Base-by-base conservation (phyloP, 176 grass and related monocot species). In the Alloteropsis semialata region DNA sequence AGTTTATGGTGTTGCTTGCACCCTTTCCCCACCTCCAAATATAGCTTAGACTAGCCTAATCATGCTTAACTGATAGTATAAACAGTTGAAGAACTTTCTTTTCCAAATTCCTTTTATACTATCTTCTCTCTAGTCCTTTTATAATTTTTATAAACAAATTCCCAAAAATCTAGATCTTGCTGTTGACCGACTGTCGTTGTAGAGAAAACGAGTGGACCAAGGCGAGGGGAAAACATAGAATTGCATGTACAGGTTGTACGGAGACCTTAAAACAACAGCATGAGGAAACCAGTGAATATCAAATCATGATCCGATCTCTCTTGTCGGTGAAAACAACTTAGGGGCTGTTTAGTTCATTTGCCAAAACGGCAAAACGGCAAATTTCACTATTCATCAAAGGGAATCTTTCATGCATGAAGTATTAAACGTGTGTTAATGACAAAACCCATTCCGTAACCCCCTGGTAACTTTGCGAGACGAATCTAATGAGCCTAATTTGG, bases 311-410 rank as follows among this genome's bases (percentile, higher is more conserved):
- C 54, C 75, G 37, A 80, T 39, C 67, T 66, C 16, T 49, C 54
- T 66, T 58, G 81, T 80, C 68, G 68, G 81, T 80, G 75, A 84
- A 88, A 84, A 65, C 66, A 66, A 65, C 49, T 41, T n/a, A n/a
- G n/a, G n/a, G n/a, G n/a, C n/a, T n/a, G n/a, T n/a, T n/a, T n/a
- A n/a, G n/a, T n/a, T n/a, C n/a, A n/a, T n/a, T n/a, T n/a, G n/a
- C n/a, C n/a, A n/a, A n/a, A n/a, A n/a, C n/a, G n/a, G n/a, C n/a
- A n/a, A n/a, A n/a, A n/a, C n/a, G n/a, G n/a, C n/a, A n/a, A n/a
- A n/a, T n/a, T n/a, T n/a, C n/a, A n/a, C n/a, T n/a, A n/a, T n/a
- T n/a, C n/a, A n/a, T n/a, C n/a, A n/a, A n/a, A n/a, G n/a, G n/a
- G n/a, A n/a, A n/a, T n/a, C n/a, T n/a, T n/a, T n/a, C n/a, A n/a